phyloP scores from a whole-genome alignment of 2,329 filamentous ascomycete species.

The Diaporthe longicolla region DNA sequence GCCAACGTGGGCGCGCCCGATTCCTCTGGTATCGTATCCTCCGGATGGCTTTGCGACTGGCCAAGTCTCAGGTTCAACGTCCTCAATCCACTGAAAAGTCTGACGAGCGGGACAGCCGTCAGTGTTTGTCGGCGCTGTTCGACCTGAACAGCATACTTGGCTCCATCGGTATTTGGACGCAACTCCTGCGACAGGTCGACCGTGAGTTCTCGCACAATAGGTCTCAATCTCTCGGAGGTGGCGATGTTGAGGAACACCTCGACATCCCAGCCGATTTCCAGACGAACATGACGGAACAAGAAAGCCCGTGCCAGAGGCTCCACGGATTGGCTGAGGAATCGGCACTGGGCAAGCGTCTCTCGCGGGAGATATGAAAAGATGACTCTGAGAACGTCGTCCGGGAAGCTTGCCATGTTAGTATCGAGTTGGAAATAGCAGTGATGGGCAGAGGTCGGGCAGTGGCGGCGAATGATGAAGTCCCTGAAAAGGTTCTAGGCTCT shows the following conservation, averaged over 20 bases:
- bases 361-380: conserved; percentile 25
- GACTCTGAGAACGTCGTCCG: conserved; percentile 28
- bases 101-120: conserved; percentile 17
- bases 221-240: conserved; percentile 15
- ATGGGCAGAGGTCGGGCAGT: not conserved
- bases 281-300: conserved; percentile 21
- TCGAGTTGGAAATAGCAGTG: too few species aligned
- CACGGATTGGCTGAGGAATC: not conserved
- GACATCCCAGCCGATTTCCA: not conserved
- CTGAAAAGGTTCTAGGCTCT: not conserved
- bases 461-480: too few species aligned
- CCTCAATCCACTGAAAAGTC: conserved; percentile 12
- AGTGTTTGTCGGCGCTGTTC: not conserved
- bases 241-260: conserved; percentile 10
- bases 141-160: not conserved
- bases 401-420: conserved; percentile 14
- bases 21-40: not conserved
- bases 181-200: not conserved
- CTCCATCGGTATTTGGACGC: not conserved
- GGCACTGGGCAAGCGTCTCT: conserved; percentile 28
- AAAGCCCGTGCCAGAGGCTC: conserved; percentile 1
- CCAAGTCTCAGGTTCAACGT: conserved; percentile 33
- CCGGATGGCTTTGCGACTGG: too few species aligned
- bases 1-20: too few species aligned
- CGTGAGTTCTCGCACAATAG: conserved; percentile 27